A percentile compares a stretch with the other conserved stretches of the same genome.
These are phyloP conservation scores for Oldenlandia corymbosa DNA, from an alignment of 257 asterid species.

Conservation along the genomic window DNA sequence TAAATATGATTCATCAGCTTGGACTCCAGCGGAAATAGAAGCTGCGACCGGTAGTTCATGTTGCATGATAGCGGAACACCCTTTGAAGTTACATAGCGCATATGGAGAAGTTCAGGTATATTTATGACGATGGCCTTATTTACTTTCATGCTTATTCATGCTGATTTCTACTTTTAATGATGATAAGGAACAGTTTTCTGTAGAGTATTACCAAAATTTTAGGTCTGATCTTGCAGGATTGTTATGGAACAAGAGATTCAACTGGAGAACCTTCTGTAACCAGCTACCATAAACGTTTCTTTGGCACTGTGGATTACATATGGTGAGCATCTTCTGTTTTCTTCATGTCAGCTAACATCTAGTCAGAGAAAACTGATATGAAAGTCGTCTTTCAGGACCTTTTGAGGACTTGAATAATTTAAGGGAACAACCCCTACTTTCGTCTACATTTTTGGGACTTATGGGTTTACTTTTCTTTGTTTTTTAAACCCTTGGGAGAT, in stretches of 20 bases:
- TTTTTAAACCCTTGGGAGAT: neutral
- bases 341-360: neutral
- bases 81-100: constrained; percentile 66
- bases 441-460: neutral
- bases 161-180: neutral
- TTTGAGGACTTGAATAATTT: neutral
- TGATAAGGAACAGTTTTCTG: neutral
- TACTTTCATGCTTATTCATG: constrained; percentile 5
- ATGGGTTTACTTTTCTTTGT: neutral
- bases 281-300: constrained; percentile 77
- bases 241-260: constrained; percentile 63
- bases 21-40: constrained; percentile 82
- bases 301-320: constrained; percentile 91
- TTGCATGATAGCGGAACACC: constrained; percentile 59
- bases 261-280: constrained; percentile 81
- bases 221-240: constrained; percentile 39
- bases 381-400: neutral
- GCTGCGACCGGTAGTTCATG: constrained; percentile 69
- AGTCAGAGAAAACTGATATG: neutral
- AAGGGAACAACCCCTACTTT: neutral
- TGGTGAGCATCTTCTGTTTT: constrained; percentile 52
- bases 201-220: neutral
- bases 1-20: constrained; percentile 43
- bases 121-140: constrained; percentile 11
- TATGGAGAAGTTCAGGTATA: constrained; percentile 76